Base-by-base conservation (phyloP, 805 yeast species). In the Barnettozyma siamensis region DNA sequence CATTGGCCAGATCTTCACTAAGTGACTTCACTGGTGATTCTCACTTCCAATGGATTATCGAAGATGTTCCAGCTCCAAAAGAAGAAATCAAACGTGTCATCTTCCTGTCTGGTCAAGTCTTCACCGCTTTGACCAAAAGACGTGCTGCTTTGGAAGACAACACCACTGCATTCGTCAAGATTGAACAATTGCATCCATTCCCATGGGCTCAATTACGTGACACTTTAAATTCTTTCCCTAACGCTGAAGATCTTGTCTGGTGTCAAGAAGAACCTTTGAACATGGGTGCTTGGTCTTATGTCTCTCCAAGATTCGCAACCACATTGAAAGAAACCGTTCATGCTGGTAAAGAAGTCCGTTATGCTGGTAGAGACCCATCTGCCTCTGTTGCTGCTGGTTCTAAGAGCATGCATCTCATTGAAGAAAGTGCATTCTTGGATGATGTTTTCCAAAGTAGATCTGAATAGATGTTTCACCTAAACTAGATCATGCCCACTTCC, bases 191-290 rank as follows among this genome's bases (percentile, higher is more conserved):
- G 59, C 97, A 93, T 63, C 99, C 99, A 66, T 93, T 93, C 97
- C 99, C 99, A 67, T 93, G 72, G 69, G 89, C 93, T 42, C 96
- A 87, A 72, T 69, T 93, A 57, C 83, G 87, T 62, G 97, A 91
- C 54, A 70, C 87, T 21, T 69, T 93, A 56, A 72, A 84, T 67
- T 63, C 79, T 36, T 93, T 83, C 73, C 88, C 94, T 58, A 80
- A 79, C 64, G 63, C 83, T 48, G 81, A 84, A 64, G 99, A 93
- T 64, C 70, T 93, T 53, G 94, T 89, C 36, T 93, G 89, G 91
- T 84, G 94, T 69, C 99, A 93, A 73, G 99, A 93, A 71, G 99
- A 93, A 75, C 98, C 98, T 57, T 75, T 93, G 69, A 93, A 93
- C 73, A 91, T 91, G 81, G 99, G 99, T 67, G 71, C 86, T 35